phyloP scores from a whole-genome alignment of 768 basidiomycete species.

The Termitomyces sp. region DNA sequence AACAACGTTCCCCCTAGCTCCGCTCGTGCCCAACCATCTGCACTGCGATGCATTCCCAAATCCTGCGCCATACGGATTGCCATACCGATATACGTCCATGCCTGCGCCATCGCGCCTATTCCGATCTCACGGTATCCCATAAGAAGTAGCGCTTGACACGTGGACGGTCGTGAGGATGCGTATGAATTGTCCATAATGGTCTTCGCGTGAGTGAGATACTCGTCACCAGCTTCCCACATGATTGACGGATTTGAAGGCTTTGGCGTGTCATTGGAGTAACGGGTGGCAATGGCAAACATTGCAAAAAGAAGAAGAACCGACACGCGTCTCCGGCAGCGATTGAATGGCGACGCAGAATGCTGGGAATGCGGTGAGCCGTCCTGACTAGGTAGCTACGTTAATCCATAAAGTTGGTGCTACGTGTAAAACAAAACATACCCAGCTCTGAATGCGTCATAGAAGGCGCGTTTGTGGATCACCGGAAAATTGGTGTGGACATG shows the following conservation, averaged over 20 bases:
- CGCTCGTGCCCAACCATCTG: constrained; percentile 70
- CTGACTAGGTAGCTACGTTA: constrained; percentile 17
- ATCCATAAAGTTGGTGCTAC: neutral
- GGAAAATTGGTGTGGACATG: constrained; percentile 80
- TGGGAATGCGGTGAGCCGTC: constrained; percentile 15
- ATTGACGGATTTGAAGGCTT: constrained; percentile 39
- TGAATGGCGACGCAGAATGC: constrained; percentile 28
- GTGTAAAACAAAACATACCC: constrained; percentile 22
- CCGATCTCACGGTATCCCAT: constrained; percentile 85
- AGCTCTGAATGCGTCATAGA: constrained; percentile 52
- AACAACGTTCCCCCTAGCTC: constrained; percentile 56
- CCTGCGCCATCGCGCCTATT: constrained; percentile 84
- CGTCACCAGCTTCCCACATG: constrained; percentile 85
- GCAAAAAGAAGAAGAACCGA: constrained; percentile 68
- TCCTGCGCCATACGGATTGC: constrained; percentile 93
- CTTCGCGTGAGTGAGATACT: constrained; percentile 65
- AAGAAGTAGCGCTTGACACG: constrained; percentile 74
- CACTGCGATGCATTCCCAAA: constrained; percentile 75
- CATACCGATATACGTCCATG: constrained; percentile 85
- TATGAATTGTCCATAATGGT: constrained; percentile 60
- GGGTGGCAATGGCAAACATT: constrained; percentile 83
- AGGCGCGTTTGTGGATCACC: constrained; percentile 65
- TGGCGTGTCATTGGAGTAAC: constrained; percentile 45
- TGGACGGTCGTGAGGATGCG: constrained; percentile 66
- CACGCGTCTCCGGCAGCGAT: constrained; percentile 38